Conservation (phyloP, 768 basidiomycete genomes). For the Kwoniella heveanensis region DNA sequence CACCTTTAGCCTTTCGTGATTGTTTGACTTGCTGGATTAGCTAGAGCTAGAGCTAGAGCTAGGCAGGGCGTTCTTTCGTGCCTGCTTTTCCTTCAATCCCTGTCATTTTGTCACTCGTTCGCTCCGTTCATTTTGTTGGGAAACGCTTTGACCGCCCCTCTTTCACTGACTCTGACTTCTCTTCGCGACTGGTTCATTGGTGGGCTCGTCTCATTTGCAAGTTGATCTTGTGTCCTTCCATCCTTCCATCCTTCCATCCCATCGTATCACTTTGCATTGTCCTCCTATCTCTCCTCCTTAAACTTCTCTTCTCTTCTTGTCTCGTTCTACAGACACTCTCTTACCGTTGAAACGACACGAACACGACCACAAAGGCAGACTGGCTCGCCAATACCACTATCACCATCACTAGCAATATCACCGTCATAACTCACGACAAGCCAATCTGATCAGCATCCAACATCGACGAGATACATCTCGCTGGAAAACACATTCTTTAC, state of each 20-base stretch:
- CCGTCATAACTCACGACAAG: neutral
- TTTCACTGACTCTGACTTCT: no score
- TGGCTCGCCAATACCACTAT: neutral
- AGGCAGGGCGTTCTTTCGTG: neutral
- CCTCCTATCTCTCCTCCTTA: neutral
- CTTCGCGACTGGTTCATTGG: no score
- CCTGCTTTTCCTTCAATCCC: neutral
- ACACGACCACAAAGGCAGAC: neutral
- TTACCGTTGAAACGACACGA: neutral
- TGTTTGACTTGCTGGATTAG: no score
- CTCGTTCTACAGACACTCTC: no score
- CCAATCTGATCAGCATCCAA: neutral
- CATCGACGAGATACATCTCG: neutral
- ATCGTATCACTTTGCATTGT: neutral
- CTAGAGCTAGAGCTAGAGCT: no score
- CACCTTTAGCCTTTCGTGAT: neutral
- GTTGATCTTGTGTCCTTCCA: neutral
- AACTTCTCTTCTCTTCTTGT: neutral
- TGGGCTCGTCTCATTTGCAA: neutral
- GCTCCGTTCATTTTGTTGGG: no score
- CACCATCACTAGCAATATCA: no score
- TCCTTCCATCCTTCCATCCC: neutral
- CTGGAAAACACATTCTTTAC: neutral
- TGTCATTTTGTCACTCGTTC: constrained; percentile 1
- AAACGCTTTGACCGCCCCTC: no score